Evolutionary conservation across 768 basidiomycete species (phyloP).

Genomic region (Mycena albidolilacea): DNA sequence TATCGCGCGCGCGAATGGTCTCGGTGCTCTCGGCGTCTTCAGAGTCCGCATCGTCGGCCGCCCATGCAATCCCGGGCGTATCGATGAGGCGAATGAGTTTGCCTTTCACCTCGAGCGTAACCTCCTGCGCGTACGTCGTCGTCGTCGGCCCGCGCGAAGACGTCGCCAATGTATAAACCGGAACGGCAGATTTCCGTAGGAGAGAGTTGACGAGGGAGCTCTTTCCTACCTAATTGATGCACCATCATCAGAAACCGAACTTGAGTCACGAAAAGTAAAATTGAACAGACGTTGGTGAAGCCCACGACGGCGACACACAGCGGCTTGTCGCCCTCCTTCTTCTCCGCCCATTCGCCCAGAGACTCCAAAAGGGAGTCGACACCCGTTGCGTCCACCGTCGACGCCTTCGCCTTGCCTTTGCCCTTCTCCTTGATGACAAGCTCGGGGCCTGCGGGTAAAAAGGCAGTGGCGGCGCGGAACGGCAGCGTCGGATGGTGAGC

Average conservation of each 20-base stretch:
- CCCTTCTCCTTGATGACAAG: slow-evolving; percentile 52
- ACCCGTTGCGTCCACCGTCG: slow-evolving; percentile 74
- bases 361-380: slow-evolving; percentile 63
- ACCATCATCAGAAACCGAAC: slow-evolving; percentile 23
- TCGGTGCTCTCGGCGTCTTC: slow-evolving; percentile 57
- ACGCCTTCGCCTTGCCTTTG: slow-evolving; percentile 61
- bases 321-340: slow-evolving; percentile 63
- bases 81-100: slow-evolving; percentile 80
- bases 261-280: slow-evolving; percentile 22
- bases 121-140: slow-evolving; percentile 76
- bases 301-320: slow-evolving; percentile 86
- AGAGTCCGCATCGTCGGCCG: slow-evolving; percentile 49
- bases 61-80: slow-evolving; percentile 87
- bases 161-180: slow-evolving; percentile 70
- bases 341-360: slow-evolving; percentile 63
- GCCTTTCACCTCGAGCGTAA: slow-evolving; percentile 63
- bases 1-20: slow-evolving; percentile 72
- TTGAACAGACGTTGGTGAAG: slow-evolving; percentile 78
- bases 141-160: slow-evolving; percentile 79
- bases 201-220: slow-evolving; percentile 89
- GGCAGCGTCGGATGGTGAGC: slow-evolving; percentile 73
- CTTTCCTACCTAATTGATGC: slow-evolving; percentile 78
- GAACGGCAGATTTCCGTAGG: slow-evolving; percentile 62
- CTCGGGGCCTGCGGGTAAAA: slow-evolving; percentile 61
- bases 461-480: slow-evolving; percentile 82